phyloP scores from a whole-genome alignment of 495 filamentous ascomycete genomes.

The Hyaloscypha variabilis region DNA sequence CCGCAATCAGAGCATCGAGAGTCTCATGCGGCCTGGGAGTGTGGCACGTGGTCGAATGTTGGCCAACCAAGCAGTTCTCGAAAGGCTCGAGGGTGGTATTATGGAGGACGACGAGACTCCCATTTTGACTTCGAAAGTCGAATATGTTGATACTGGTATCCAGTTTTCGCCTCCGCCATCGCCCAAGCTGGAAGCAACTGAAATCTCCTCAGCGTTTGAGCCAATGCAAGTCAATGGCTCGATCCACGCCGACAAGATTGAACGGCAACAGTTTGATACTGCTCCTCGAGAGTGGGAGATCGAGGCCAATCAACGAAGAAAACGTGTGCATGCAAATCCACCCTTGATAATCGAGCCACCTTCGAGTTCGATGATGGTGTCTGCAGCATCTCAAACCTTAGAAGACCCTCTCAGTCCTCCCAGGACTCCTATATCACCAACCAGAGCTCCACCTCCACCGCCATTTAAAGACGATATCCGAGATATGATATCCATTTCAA shows the following conservation, averaged over 20 bases:
- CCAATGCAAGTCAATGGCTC: slow-evolving; percentile 43
- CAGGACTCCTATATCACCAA: slow-evolving; percentile 60
- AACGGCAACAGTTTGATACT: slow-evolving; percentile 35
- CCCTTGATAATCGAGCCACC: slow-evolving; percentile 43
- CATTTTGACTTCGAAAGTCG: slow-evolving; percentile 23
- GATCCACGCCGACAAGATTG: slow-evolving; percentile 32
- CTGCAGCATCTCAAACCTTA: slow-evolving; percentile 71
- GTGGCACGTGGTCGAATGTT: slow-evolving; percentile 47
- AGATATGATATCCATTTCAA: slow-evolving; percentile 60
- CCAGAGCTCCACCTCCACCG: slow-evolving; percentile 48
- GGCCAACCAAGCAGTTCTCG: slow-evolving; percentile 50
- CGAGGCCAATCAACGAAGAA: slow-evolving; percentile 72
- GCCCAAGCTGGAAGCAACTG: slow-evolving; percentile 49
- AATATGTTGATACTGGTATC: slow-evolving; percentile 73
- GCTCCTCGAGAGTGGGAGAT: slow-evolving; percentile 56
- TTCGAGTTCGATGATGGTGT: slow-evolving; percentile 63
- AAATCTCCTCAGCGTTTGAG: slow-evolving; percentile 31
- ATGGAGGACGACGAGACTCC: slow-evolving; percentile 46
- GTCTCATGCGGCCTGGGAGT: slow-evolving; percentile 51
- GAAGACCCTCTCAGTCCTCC: slow-evolving; percentile 69
- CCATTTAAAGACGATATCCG: slow-evolving; percentile 33
- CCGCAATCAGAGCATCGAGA: slow-evolving; percentile 51
- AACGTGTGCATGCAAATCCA: slow-evolving; percentile 55
- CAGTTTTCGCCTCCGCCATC: slow-evolving; percentile 85
- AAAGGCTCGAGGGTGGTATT: slow-evolving; percentile 49